A percentile compares a stretch with the other conserved stretches of the same genome.
Evolutionary conservation across 495 filamentous ascomycete species (phyloP).

Genomic region (Penicillium waksmanii): DNA sequence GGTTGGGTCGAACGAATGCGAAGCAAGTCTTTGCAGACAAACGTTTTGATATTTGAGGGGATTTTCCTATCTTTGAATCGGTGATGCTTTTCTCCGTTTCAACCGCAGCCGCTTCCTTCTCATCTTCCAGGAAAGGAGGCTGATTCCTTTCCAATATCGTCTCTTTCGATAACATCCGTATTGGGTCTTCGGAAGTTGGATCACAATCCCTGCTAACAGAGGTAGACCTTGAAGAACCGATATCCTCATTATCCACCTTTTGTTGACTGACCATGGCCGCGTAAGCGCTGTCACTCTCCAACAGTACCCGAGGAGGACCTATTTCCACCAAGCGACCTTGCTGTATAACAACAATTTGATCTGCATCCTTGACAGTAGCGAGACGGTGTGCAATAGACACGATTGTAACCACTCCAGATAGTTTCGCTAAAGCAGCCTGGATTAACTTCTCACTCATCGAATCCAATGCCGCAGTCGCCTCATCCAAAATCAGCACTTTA

Average conservation of each 20-base stretch:
- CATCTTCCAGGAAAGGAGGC: background rate
- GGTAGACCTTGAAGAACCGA: background rate
- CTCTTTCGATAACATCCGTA: background rate
- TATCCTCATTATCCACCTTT: background rate
- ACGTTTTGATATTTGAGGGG: background rate
- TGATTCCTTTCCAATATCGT: background rate
- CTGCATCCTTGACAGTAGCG: constrained; percentile 6
- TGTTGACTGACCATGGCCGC: background rate
- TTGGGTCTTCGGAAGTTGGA: background rate
- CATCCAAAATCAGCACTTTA: constrained; percentile 54
- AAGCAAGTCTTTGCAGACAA: background rate
- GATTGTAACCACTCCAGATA: background rate
- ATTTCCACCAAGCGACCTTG: constrained; percentile 5
- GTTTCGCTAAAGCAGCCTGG: background rate
- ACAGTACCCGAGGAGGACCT: background rate
- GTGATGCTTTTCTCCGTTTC: background rate
- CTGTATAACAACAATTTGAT: constrained; percentile 7
- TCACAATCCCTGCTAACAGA: background rate
- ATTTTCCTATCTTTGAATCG: background rate
- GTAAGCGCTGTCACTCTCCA: background rate
- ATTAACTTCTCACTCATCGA: background rate
- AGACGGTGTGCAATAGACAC: constrained; percentile 7
- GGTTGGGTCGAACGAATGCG: background rate
- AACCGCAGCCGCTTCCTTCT: background rate
- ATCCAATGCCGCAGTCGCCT: constrained; percentile 12